These are phyloP conservation scores for Hymenotorrendiella dingleyae DNA, from an alignment of 2,329 filamentous ascomycete species.

Conservation along the genomic window DNA sequence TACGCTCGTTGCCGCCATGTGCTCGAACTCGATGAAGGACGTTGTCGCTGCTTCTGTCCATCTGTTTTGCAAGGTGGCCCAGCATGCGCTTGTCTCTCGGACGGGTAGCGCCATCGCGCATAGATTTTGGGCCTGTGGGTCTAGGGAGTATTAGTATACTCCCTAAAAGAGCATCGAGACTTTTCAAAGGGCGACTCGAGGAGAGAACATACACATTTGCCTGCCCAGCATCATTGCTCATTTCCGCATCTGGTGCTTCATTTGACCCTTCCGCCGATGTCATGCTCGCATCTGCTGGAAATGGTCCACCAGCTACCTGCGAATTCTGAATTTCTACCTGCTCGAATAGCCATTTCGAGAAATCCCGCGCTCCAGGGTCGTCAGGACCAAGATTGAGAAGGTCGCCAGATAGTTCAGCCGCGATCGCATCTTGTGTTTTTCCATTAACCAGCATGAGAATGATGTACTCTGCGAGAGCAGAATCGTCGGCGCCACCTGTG, in stretches of 20 bases:
- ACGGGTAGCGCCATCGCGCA: constrained; percentile 64
- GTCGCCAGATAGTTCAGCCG: constrained; percentile 80
- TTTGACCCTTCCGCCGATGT: constrained; percentile 51
- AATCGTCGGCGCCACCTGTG: constrained; percentile 67
- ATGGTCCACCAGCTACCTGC: constrained; percentile 48
- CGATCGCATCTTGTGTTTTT: constrained; percentile 86
- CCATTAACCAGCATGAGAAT: constrained; percentile 95
- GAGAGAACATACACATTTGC: constrained; percentile 50
- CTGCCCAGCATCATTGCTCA: constrained; percentile 46
- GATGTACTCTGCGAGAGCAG: constrained; percentile 89
- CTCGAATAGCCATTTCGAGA: constrained; percentile 89
- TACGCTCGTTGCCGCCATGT: constrained; percentile 66
- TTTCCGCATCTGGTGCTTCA: constrained; percentile 61
- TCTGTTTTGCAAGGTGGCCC: constrained; percentile 74
- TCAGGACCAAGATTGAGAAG: constrained; percentile 77
- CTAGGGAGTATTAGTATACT: constrained; percentile 48
- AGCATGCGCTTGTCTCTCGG: constrained; percentile 76
- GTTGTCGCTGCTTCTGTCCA: constrained; percentile 73
- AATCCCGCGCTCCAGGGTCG: constrained; percentile 75
- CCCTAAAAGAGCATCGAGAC: constrained; percentile 9
- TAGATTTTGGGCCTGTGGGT: constrained; percentile 89
- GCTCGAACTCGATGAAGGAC: constrained; percentile 74
- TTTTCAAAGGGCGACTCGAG: constrained; percentile 9
- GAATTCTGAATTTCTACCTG: constrained; percentile 66
- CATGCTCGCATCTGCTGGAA: constrained; percentile 24